Base-by-base conservation (phyloP, 805 yeast genomes). In the Lipomyces starkeyi region DNA sequence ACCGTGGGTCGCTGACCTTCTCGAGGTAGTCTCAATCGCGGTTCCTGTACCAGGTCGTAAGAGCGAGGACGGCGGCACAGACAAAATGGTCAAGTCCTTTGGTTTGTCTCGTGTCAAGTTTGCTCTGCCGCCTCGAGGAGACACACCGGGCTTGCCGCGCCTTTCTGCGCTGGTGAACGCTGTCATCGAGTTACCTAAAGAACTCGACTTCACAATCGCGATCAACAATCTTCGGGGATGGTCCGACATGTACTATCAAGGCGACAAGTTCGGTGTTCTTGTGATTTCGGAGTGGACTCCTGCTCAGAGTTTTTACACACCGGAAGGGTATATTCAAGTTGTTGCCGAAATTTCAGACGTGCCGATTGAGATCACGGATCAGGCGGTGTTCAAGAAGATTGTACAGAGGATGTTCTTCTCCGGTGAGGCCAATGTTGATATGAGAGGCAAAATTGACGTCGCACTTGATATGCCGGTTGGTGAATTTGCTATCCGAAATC, bases 301-400 rank as follows among this genome's bases (percentile, higher is more conserved):
- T 7, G 72, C 73, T 11, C 56, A 58, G 55, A 64, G 66, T 20
- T 62, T 29, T 53, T 63, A 68, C 37, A 68, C 71, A 9, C 53
- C 65, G n/a, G 71, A 64, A 25, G 69, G 71, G 25, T 62, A 71
- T 40, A 70, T 73, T 25, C 59, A 67, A 37, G 73, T 73, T n/a
- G 65, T 65, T 9, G 67, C 75, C 8, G 67, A 65, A 61, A 64
- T 73, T 43, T 32, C 65, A 11, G 73, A 71, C 29, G 58, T 72
- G n/a, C 73, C 73, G 34, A 43, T 73, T 13, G 65, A 69, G 29
- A 69, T 73, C 22, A 73, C 74, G 17, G 71, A 72, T 52, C 68
- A 67, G 52, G 57, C 59, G 2, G 64, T 70, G 34, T 73, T 73
- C 58, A 58, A 67, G 65, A 37, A 54, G 35, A 56, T 73, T 27